A percentile compares a stretch with the other conserved stretches of the same genome.
Conservation (phyloP, 1,284 basidiomycete genomes). For the Sparassis latifolia region DNA sequence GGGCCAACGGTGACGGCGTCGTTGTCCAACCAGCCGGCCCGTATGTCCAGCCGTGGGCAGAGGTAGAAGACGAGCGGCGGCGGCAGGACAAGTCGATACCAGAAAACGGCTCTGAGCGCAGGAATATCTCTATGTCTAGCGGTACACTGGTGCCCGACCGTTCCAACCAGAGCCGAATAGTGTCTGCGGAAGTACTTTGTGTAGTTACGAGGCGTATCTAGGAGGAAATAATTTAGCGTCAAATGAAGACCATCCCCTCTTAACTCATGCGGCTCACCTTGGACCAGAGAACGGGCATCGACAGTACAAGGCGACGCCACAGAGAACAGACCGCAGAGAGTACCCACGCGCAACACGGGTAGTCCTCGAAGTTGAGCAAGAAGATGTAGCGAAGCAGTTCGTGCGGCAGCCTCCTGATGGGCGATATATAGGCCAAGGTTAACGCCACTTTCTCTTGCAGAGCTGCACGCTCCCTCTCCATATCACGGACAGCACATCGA, state of each 20-base stretch:
- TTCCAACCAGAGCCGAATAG: slow-evolving; percentile 71
- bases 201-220: slow-evolving; percentile 69
- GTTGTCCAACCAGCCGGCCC: slow-evolving; percentile 15
- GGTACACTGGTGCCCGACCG: slow-evolving; percentile 61
- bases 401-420: slow-evolving; percentile 57
- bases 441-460: slow-evolving; percentile 43
- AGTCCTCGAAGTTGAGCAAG: slow-evolving; percentile 55
- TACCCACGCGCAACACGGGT: slow-evolving; percentile 65
- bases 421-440: slow-evolving; percentile 56
- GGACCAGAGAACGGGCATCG: slow-evolving; percentile 65
- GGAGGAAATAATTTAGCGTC: slow-evolving; percentile 5
- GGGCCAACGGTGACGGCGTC: slow-evolving; percentile 9
- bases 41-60: slow-evolving; percentile 16
- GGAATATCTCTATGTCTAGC: slow-evolving; percentile 71
- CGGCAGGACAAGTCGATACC: slow-evolving; percentile 15
- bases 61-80: slow-evolving; percentile 20
- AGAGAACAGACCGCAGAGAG: slow-evolving; percentile 54
- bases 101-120: slow-evolving; percentile 36
- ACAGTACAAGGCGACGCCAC: slow-evolving; percentile 56
- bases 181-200: slow-evolving; percentile 65
- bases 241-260: background rate
- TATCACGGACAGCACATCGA: slow-evolving; percentile 41
- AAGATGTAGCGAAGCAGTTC: slow-evolving; percentile 66
- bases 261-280: slow-evolving; percentile 42
- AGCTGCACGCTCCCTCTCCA: slow-evolving; percentile 40